Evolutionary conservation across 2,329 filamentous ascomycete genomes (phyloP).

Genomic region (Coniochaeta sp.): DNA sequence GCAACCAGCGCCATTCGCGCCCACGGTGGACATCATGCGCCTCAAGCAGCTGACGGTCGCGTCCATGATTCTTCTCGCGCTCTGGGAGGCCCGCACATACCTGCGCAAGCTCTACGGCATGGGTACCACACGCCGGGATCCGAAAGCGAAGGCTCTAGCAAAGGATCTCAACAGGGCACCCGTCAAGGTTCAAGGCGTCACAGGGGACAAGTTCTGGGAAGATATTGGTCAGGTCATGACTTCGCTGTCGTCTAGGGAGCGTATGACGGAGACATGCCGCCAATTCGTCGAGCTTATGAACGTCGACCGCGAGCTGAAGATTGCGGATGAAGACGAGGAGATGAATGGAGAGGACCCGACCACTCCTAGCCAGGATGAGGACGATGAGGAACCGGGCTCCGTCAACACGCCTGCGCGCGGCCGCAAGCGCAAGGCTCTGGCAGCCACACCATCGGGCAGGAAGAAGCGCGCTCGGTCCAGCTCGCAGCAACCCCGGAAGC

Average conservation of each 20-base stretch:
- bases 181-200: constrained; percentile 66
- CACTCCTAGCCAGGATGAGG: constrained; percentile 47
- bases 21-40: constrained; percentile 44
- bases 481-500: constrained; percentile 15
- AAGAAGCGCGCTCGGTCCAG: constrained; percentile 14
- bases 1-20: constrained; percentile 14
- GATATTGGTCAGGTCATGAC: constrained; percentile 61
- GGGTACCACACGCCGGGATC: constrained; percentile 49
- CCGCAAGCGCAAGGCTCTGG: constrained; percentile 45
- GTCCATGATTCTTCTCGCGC: constrained; percentile 69
- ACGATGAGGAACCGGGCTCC: constrained; percentile 28
- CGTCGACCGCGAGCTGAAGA: constrained; percentile 71
- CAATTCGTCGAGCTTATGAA: constrained; percentile 69
- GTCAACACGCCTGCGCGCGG: constrained; percentile 26
- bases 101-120: constrained; percentile 77
- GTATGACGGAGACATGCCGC: constrained; percentile 72
- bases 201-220: constrained; percentile 77
- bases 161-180: constrained; percentile 79
- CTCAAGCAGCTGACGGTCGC: constrained; percentile 68
- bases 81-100: constrained; percentile 82
- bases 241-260: constrained; percentile 55
- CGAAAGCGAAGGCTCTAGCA: constrained; percentile 57
- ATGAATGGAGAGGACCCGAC: constrained; percentile 39
- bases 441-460: constrained; percentile 37
- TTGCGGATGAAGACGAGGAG: constrained; percentile 51